A percentile compares a stretch with the other conserved stretches of the same genome.
phyloP scores from a whole-genome alignment of 352 stramenopile genomes.

The Globisporangium okanoganense region DNA sequence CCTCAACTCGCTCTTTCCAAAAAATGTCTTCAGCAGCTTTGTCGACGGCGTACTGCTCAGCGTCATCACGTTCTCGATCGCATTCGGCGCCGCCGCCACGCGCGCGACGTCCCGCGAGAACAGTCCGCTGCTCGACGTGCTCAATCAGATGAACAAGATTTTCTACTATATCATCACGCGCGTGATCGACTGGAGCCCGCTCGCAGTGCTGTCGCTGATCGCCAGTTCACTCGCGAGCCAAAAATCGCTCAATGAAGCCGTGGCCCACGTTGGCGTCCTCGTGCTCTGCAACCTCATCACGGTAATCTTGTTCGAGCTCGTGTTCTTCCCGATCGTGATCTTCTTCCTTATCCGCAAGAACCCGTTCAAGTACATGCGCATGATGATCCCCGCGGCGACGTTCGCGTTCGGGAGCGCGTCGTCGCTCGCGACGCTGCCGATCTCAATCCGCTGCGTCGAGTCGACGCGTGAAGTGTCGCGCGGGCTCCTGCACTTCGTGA shows the following conservation, averaged over 20 bases:
- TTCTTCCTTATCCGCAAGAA: conserved; percentile 43
- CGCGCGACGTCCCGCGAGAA: conserved; percentile 43
- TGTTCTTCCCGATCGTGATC: conserved; percentile 54
- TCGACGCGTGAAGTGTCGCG: conserved; percentile 53
- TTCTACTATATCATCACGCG: conserved; percentile 66
- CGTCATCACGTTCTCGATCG: conserved; percentile 62
- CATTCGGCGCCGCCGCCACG: conserved; percentile 53
- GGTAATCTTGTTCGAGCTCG: conserved; percentile 41
- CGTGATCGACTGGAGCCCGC: conserved; percentile 58
- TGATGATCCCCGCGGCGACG: conserved; percentile 54
- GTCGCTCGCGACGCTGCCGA: conserved; percentile 59
- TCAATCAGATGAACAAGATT: conserved; percentile 71
- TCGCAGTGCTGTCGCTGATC: conserved; percentile 68
- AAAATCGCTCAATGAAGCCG: conserved; percentile 30
- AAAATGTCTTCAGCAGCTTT: conserved; percentile 61
- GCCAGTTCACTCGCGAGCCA: conserved; percentile 56
- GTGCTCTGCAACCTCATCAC: conserved; percentile 49
- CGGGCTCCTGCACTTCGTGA: conserved; percentile 55
- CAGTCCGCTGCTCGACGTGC: conserved; percentile 48
- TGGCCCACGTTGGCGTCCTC: conserved; percentile 53
- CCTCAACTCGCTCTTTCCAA: conserved; percentile 42
- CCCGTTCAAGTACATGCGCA: conserved; percentile 52
- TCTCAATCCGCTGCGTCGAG: conserved; percentile 66
- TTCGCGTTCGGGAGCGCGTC: conserved; percentile 70
- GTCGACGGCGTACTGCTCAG: conserved; percentile 46